phyloP scores from a whole-genome alignment of 495 filamentous ascomycete genomes.

The Glonium stellatum region DNA sequence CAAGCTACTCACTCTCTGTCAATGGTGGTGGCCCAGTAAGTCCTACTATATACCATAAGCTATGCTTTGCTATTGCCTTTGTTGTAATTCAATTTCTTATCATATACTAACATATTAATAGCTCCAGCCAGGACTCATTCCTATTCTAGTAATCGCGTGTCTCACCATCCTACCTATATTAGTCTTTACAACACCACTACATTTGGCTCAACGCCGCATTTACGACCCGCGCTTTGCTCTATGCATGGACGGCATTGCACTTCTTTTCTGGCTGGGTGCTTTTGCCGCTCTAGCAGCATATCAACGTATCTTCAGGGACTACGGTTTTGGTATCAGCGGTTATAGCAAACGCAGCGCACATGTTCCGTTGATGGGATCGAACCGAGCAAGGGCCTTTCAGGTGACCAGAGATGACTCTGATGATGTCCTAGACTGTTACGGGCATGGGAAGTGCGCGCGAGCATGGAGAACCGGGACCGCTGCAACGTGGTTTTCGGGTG shows the following conservation, averaged over 20 bases:
- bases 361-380: no score
- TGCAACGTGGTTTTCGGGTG: conserved; percentile 16
- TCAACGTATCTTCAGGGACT: conserved; percentile 14
- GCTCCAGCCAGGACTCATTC: conserved; percentile 35
- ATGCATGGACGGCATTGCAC: conserved; percentile 12
- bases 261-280: conserved; percentile 17
- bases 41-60: background rate
- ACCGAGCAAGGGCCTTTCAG: no score
- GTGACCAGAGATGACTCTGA: no score
- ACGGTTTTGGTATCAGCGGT: background rate
- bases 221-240: conserved; percentile 21
- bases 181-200: conserved; percentile 16
- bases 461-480: conserved; percentile 14
- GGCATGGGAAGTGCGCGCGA: conserved; percentile 1
- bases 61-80: no score
- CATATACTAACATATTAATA: conserved; percentile 8
- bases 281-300: conserved; percentile 18
- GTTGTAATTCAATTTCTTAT: background rate
- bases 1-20: conserved; percentile 17
- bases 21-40: conserved; percentile 18
- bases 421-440: no score
- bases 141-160: conserved; percentile 26
- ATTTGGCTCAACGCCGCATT: conserved; percentile 11
- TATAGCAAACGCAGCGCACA: background rate
- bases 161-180: conserved; percentile 23